Evolutionary conservation across 257 asterid species (phyloP).

Genomic region (Nicotiana sylvestris): DNA sequence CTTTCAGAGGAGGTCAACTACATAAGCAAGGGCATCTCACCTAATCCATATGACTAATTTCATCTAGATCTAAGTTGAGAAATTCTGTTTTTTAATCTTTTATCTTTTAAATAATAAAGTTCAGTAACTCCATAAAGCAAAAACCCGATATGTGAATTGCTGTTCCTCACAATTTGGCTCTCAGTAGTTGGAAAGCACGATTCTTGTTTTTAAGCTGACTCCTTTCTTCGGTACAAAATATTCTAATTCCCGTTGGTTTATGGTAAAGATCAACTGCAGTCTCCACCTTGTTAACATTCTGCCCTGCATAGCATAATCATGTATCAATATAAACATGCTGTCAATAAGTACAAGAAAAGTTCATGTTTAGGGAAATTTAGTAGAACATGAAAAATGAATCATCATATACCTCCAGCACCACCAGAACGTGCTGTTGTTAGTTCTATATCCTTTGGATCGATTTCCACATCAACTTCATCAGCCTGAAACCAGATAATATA

Average conservation of each 20-base stretch:
- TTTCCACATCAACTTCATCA: conserved; percentile 98
- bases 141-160: neutral
- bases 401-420: conserved; percentile 93
- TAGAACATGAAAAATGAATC: neutral
- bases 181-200: conserved; percentile 82
- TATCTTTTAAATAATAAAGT: neutral
- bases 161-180: conserved; percentile 82
- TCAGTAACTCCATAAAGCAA: neutral
- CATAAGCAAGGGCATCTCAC: neutral
- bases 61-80: neutral
- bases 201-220: conserved; percentile 78
- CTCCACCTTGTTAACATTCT: conserved; percentile 99
- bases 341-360: neutral
- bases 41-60: neutral
- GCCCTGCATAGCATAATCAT: conserved; percentile 62
- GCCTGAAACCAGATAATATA: conserved; percentile 49
- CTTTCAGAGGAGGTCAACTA: neutral
- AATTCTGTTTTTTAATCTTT: neutral
- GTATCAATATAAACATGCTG: neutral
- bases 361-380: neutral
- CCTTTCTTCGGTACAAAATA: conserved; percentile 97
- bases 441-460: conserved; percentile 95
- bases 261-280: conserved; percentile 96
- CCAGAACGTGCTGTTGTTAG: conserved; percentile 97
- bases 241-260: conserved; percentile 97